Conservation (phyloP, 2,329 filamentous ascomycete species). For the Colletotrichum destructivum region DNA sequence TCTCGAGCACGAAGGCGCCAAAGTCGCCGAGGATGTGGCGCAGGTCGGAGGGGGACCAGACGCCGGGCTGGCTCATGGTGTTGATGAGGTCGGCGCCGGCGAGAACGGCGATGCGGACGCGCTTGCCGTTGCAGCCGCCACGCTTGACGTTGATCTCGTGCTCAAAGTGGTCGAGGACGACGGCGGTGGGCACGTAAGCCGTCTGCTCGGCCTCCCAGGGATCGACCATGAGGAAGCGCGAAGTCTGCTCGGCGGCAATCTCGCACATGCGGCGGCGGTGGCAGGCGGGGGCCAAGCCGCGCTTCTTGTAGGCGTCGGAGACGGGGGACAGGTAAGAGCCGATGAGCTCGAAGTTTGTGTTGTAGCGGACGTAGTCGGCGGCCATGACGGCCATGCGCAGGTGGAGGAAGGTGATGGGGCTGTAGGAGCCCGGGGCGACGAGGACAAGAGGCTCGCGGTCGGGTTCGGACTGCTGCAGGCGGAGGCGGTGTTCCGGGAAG, state of each 20-base stretch:
- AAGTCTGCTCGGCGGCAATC: conserved; percentile 81
- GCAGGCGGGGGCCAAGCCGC: conserved; percentile 79
- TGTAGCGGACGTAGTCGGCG: conserved; percentile 82
- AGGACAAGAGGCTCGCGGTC: conserved; percentile 75
- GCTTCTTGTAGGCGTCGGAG: conserved; percentile 79
- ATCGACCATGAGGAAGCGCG: conserved; percentile 88
- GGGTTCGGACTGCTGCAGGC: conserved; percentile 68
- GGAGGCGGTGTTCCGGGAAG: conserved; percentile 74
- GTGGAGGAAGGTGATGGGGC: conserved; percentile 82
- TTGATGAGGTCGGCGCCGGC: conserved; percentile 84
- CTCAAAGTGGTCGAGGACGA: conserved; percentile 92
- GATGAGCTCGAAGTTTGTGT: conserved; percentile 83
- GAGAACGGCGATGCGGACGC: conserved; percentile 83
- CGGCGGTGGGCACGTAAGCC: conserved; percentile 89
- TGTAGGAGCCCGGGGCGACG: conserved; percentile 81
- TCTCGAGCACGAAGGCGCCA: conserved; percentile 89
- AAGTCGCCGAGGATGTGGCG: conserved; percentile 90
- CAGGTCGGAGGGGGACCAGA: conserved; percentile 89
- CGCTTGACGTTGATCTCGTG: conserved; percentile 87
- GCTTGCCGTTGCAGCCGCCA: conserved; percentile 81
- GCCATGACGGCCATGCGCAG: conserved; percentile 93
- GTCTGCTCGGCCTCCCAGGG: conserved; percentile 90
- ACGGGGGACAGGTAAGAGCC: conserved; percentile 90
- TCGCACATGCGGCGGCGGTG: conserved; percentile 90
- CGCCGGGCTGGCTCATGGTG: conserved; percentile 80